phyloP scores from a whole-genome alignment of 2,329 filamentous ascomycete species.

The Tolypocladium inflatum region DNA sequence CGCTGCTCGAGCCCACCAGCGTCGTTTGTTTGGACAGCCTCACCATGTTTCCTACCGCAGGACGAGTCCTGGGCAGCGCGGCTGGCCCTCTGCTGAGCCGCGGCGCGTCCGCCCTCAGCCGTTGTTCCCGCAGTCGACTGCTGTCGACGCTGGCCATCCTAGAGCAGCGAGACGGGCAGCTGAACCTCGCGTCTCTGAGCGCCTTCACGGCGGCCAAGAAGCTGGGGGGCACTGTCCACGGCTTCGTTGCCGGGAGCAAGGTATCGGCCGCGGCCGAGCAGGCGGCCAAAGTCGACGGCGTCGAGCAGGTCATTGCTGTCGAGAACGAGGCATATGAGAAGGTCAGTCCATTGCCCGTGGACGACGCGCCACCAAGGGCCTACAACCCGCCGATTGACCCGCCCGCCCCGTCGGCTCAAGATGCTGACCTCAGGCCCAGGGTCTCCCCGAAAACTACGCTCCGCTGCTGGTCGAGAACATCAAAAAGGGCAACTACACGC shows the following conservation, averaged over 20 bases:
- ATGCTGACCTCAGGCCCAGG: constrained; percentile 36
- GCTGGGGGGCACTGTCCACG: constrained; percentile 76
- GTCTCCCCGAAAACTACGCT: constrained; percentile 89
- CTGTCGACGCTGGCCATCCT: constrained; percentile 85
- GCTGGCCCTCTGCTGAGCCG: background rate
- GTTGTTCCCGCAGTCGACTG: constrained; percentile 29
- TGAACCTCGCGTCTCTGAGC: constrained; percentile 73
- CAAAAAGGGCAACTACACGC: constrained; percentile 88
- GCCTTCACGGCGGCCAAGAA: constrained; percentile 80
- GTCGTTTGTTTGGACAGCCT: background rate
- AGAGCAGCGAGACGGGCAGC: constrained; percentile 84
- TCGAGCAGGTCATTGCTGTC: constrained; percentile 85
- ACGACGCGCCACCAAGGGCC: too few species aligned
- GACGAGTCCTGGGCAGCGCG: constrained; percentile 15
- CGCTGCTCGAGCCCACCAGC: background rate
- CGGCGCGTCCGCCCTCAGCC: background rate
- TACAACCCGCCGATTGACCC: background rate
- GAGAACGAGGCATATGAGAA: constrained; percentile 90
- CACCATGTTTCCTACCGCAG: constrained; percentile 21
- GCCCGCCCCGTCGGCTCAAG: background rate
- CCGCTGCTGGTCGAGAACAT: constrained; percentile 91
- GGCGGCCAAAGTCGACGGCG: constrained; percentile 78
- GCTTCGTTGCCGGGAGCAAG: constrained; percentile 74
- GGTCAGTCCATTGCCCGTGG: constrained; percentile 33
- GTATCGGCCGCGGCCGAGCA: constrained; percentile 70